Conservation (phyloP, 306 rosid species). For the Abrus pulchellus region DNA sequence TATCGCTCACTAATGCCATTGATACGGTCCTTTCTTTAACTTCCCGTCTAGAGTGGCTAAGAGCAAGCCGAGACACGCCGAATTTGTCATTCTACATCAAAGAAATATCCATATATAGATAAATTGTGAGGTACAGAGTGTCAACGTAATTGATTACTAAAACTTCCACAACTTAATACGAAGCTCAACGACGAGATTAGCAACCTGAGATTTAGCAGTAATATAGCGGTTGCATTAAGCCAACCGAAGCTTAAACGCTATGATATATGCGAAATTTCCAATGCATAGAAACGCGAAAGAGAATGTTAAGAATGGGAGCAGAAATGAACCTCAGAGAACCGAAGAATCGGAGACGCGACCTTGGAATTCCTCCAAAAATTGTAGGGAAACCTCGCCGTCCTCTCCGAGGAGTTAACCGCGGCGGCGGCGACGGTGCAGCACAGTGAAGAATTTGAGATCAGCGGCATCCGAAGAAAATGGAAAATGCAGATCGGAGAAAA, state of each 20-base stretch:
- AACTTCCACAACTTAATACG: conserved; percentile 12
- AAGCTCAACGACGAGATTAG: conserved; percentile 22
- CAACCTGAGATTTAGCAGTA: neutral
- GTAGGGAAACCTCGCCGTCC: conserved; percentile 29
- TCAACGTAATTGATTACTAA: neutral
- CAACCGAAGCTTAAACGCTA: conserved; percentile 12
- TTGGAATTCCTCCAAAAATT: conserved; percentile 38
- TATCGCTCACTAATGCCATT: conserved; percentile 72
- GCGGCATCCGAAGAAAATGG: conserved; percentile 58
- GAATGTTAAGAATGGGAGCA: neutral
- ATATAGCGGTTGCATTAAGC: neutral
- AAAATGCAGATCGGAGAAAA: conserved; percentile 36
- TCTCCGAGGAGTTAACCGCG: conserved; percentile 38
- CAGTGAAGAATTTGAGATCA: conserved; percentile 59
- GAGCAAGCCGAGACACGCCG: conserved; percentile 51
- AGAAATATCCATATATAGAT: conserved; percentile 4
- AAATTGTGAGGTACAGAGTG: neutral
- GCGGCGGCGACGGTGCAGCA: conserved; percentile 49
- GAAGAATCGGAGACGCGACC: conserved; percentile 46
- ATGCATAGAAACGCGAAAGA: neutral
- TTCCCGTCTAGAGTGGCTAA: conserved; percentile 39
- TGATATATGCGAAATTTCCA: conserved; percentile 7
- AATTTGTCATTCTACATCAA: conserved; percentile 59
- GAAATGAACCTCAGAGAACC: conserved; percentile 55
- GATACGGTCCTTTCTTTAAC: conserved; percentile 52